Conservation (phyloP, 2,329 filamentous ascomycete genomes). For the Colletotrichum liaoningense region DNA sequence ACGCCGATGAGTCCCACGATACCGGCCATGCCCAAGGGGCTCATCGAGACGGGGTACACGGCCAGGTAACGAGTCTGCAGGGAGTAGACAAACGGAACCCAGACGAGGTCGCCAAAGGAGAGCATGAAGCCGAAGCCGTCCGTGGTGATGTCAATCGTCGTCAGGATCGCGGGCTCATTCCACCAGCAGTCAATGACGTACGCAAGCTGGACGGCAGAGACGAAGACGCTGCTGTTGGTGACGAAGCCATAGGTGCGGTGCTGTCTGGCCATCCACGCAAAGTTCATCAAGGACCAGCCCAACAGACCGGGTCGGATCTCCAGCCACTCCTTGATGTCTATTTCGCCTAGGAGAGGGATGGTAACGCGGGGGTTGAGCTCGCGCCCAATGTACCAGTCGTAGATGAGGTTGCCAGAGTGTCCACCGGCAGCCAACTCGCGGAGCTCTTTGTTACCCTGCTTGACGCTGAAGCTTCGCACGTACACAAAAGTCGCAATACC, state of each 20-base stretch:
- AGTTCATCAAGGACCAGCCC: slow-evolving; percentile 88
- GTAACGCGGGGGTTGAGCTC: slow-evolving; percentile 91
- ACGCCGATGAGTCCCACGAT: slow-evolving; percentile 75
- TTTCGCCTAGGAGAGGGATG: slow-evolving; percentile 82
- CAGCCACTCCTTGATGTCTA: slow-evolving; percentile 91
- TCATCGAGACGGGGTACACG: slow-evolving; percentile 83
- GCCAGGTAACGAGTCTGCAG: slow-evolving; percentile 88
- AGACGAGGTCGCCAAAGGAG: slow-evolving; percentile 89
- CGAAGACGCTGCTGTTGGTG: slow-evolving; percentile 86
- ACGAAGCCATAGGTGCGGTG: slow-evolving; percentile 86
- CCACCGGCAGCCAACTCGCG: slow-evolving; percentile 87
- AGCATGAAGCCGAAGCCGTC: slow-evolving; percentile 98
- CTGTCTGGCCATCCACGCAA: slow-evolving; percentile 87
- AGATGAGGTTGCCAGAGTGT: slow-evolving; percentile 84
- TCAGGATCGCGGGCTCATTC: slow-evolving; percentile 90
- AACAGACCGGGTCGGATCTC: slow-evolving; percentile 93
- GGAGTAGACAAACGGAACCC: slow-evolving; percentile 92
- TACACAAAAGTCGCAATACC: slow-evolving; percentile 83
- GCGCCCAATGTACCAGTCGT: slow-evolving; percentile 95
- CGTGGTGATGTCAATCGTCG: slow-evolving; percentile 92
- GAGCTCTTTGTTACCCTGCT: slow-evolving; percentile 75
- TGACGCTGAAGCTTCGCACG: slow-evolving; percentile 82
- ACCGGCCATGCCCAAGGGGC: slow-evolving; percentile 70
- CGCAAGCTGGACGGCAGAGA: slow-evolving; percentile 80
- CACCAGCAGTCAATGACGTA: slow-evolving; percentile 88